A percentile compares a stretch with the other conserved stretches of the same genome.
Evolutionary conservation across 1,139 yeast genomes (phyloP).

Genomic region (Blastobotrys arbuscula): DNA sequence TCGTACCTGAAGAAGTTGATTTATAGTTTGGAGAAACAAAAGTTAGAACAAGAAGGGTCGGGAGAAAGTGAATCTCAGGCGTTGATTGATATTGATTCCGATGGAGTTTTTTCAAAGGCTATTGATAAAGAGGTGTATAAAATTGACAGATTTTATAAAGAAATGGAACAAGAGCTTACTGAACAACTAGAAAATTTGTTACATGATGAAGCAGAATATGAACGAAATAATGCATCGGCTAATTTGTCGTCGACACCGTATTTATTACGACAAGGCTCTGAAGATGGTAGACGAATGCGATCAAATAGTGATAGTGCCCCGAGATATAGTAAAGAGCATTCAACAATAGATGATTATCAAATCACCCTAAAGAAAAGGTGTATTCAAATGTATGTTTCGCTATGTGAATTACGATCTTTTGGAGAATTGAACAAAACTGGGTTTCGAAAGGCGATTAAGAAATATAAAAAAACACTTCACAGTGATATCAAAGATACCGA

Average conservation of each 20-base stretch:
- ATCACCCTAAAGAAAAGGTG: constrained; percentile 66
- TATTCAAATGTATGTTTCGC: constrained; percentile 59
- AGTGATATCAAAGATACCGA: constrained; percentile 45
- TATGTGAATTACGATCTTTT: constrained; percentile 79
- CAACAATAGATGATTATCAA: constrained; percentile 24
- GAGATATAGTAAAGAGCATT: constrained; percentile 3
- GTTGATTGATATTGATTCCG: constrained; percentile 42
- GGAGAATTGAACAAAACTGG: constrained; percentile 83
- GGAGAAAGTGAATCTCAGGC: constrained; percentile 34
- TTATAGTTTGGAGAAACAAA: constrained; percentile 43
- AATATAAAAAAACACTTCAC: constrained; percentile 77
- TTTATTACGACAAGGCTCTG: not conserved
- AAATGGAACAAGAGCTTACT: constrained; percentile 46
- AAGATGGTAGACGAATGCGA: not conserved
- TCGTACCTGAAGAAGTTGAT: constrained; percentile 57
- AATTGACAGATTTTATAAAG: constrained; percentile 49
- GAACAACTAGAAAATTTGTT: constrained; percentile 44
- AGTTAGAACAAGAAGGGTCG: constrained; percentile 22
- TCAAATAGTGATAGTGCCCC: constrained; percentile 8
- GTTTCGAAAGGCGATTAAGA: constrained; percentile 80
- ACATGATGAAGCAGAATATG: constrained; percentile 32
- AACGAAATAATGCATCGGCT: constrained; percentile 12
- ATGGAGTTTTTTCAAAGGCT: constrained; percentile 45
- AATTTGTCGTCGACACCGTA: not conserved
- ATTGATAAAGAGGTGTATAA: constrained; percentile 52